A percentile compares a stretch with the other conserved stretches of the same genome.
Evolutionary conservation across 257 asterid species (phyloP).

Genomic region (Forsythia suspensa): DNA sequence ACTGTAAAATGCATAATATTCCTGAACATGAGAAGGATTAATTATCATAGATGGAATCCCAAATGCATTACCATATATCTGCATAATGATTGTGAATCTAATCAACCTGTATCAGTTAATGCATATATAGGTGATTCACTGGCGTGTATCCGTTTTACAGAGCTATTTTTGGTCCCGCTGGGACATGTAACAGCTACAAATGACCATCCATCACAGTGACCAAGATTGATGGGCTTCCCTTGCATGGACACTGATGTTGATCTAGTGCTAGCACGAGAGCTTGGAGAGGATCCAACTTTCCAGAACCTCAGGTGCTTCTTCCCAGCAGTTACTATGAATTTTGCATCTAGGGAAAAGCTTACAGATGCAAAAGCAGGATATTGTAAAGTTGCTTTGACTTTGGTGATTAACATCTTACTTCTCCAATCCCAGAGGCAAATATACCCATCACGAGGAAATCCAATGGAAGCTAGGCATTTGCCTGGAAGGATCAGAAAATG

Average conservation of each 20-base stretch:
- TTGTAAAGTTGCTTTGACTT: constrained; percentile 47
- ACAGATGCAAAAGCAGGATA: constrained; percentile 51
- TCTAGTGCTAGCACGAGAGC: constrained; percentile 43
- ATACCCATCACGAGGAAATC: constrained; percentile 63
- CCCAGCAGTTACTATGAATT: constrained; percentile 53
- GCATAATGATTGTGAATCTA: constrained; percentile 6
- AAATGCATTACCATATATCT: constrained; percentile 10
- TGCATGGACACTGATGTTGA: constrained; percentile 40
- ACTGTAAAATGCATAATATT: constrained; percentile 48
- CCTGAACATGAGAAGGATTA: constrained; percentile 39
- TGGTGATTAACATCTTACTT: constrained; percentile 44
- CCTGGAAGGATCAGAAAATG: constrained; percentile 36
- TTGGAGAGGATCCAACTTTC: constrained; percentile 49
- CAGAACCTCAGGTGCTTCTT: constrained; percentile 61
- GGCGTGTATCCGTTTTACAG: constrained; percentile 27
- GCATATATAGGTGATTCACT: constrained; percentile 56
- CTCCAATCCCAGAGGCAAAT: constrained; percentile 71
- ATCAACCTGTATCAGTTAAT: constrained; percentile 57
- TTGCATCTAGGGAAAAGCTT: constrained; percentile 50
- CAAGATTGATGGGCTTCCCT: constrained; percentile 45
- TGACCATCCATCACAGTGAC: constrained; percentile 44
- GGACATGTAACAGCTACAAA: constrained; percentile 55
- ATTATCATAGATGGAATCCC: constrained; percentile 12
- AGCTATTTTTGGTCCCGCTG: constrained; percentile 21
- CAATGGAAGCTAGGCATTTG: constrained; percentile 61